Base-by-base conservation (phyloP, 1,284 basidiomycete species). In the Phylloboletellus chloephorus region DNA sequence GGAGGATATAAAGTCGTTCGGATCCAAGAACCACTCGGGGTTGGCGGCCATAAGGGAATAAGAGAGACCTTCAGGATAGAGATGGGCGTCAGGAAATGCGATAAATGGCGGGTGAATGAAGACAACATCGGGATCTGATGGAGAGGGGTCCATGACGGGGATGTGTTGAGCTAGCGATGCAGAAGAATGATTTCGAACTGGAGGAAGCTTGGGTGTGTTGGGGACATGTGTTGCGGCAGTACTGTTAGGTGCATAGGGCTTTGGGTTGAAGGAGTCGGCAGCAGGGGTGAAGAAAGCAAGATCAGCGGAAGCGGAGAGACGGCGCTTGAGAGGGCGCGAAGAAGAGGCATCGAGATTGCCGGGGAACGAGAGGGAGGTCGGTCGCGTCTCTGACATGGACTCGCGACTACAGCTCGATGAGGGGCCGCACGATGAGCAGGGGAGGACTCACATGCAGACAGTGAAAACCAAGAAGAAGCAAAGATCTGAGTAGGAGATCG, bases 81-180 rank as follows among this genome's bases (percentile, higher is more conserved):
- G 55, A 46, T 79, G 66, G 17, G 78, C 69, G 37, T 74, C 65
- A 1, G 82, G 83, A 55, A 85, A 86, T 17, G 65, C 56, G 30
- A 63, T 67, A 60, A 85, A 87, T 2, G 84, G 84, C 0, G 81
- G 79, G 47, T 74, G 82, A 31, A 88, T 74, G 60, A 88, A 85
- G 46, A 80, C 49, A 30, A 76, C 72, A 41, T 67, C 70, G 13
- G 76, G 72, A 52, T 88, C 84, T 19, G 68, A 67, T 6, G 69
- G 70, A 7, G 71, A 69, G 1, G 83, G 83, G 53, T 88, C 85
- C 68, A 81, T 76, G 41, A 75, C 70, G 12, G 71, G 70, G 4
- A 73, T 64, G 21, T 74, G 71, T 7, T 74, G 56, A 10, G 66
- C 63, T 44, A 71, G 67, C 5, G 67, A 46, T 26, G 69, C 65